These are phyloP conservation scores for Komagataella pastoris DNA, from an alignment of 805 yeast genomes.

Conservation along the genomic window DNA sequence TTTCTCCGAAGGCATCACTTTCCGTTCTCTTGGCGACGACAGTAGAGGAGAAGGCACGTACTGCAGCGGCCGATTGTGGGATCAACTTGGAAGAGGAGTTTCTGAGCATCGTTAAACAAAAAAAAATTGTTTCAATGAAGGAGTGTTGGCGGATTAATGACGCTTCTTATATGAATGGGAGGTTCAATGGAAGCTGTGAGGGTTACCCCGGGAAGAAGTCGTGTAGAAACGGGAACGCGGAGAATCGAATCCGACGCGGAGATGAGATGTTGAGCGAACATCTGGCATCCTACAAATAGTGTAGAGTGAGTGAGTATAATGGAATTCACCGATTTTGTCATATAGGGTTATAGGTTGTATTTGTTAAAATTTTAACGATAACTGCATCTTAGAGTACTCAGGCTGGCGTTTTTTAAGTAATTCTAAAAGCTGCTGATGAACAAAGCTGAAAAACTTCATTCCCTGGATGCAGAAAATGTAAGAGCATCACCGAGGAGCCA, in stretches of 20 bases:
- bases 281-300: background rate
- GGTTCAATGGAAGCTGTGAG: background rate
- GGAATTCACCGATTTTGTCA: too few species aligned
- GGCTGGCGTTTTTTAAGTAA: too few species aligned
- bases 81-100: background rate
- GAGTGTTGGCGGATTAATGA: background rate
- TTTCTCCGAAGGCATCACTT: slow-evolving; percentile 94
- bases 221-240: background rate
- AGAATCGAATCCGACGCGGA: background rate
- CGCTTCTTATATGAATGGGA: background rate
- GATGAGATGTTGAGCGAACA: background rate
- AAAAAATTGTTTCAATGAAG: background rate
- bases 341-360: too few species aligned
- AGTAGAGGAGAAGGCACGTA: slow-evolving; percentile 8
- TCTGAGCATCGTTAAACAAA: background rate
- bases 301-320: background rate
- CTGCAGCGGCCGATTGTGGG: background rate
- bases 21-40: slow-evolving; percentile 45
- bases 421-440: too few species aligned
- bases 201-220: background rate
- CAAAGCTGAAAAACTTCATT: too few species aligned
- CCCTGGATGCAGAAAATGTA: too few species aligned
- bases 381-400: too few species aligned
- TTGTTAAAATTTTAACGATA: too few species aligned
- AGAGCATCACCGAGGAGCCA: too few species aligned